Evolutionary conservation across 805 yeast species (phyloP), one percentile per base, ranked within the genome.

Genomic region (Ogataea philodendri): DNA sequence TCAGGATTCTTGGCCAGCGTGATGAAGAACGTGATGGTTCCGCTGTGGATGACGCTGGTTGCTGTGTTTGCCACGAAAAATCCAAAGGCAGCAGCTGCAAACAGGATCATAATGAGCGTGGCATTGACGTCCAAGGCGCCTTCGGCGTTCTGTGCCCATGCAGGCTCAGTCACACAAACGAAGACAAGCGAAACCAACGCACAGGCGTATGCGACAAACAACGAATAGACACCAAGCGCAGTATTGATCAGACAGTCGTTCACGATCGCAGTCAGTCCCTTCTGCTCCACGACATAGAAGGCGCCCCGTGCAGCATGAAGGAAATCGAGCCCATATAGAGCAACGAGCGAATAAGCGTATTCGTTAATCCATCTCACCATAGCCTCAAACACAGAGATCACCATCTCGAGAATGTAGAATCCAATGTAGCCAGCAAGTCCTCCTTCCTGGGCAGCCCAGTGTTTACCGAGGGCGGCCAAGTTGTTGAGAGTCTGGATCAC

Each of bases 1-100:
- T 85, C 90, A 0, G 96, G 96, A 50, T 87, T 94, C 48, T 77
- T 77, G 10, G 90, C 87, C 54, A 85, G 67, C 1, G 94, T 87
- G 25, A 88, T 81, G 57, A 87, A 86, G 55, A 88, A 81, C 0
- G 95, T 81, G 10, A 88, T 75, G 2, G 81, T 75, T 11, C 96
- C 96, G 7, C 88, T 78, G 40, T 77, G 79, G 30, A 87, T 76
- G 1, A 86, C 83, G 15, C 79, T 77, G 37, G 78, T 74, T 15
- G 85, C 66, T 39, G 86, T 67, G 44, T 81, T 76, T 32, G 85
- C 71, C 37, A 87, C 72, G 60, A 87, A 90, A 13, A 81, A 64
- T 0, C 93, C 76, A 38, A 86, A 74, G 18, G 84, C 63, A 52
- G 84, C 81, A 1, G 56, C 33, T 10, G 37, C 27, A 3, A 44